Base-by-base conservation (phyloP, 805 yeast genomes). In the Metschnikowia noctiluminum region DNA sequence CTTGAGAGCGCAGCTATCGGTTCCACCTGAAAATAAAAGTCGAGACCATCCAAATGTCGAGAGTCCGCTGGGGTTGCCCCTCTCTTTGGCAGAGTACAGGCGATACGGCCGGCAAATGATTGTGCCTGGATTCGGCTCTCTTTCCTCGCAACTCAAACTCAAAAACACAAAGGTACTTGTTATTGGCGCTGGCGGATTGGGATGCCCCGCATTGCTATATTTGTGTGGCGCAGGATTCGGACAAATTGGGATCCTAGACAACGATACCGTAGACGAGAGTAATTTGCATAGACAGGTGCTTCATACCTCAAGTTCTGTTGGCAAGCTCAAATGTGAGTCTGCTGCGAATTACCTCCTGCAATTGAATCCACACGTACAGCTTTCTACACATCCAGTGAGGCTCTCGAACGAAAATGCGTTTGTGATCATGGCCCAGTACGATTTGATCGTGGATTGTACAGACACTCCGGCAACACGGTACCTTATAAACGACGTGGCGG, bases 121-220 rank as follows among this genome's bases (percentile, higher is more conserved):
- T 27, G 97, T 94, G 1, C 94, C 96, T 2, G 86, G 81, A 49
- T 73, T 90, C 43, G 89, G 90, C 9, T 63, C 74, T 1, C 51
- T 67, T 1, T 44, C 68, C 3, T 49, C 65, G 1, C 99, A 94
- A 63, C 44, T 77, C 7, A 70, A 67, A 38, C 65, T 94, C 41
- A 84, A 82, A 53, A 55, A 64, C 0, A 50, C 92, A 2, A 78
- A 72, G 44, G 79, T 91, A 0, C 65, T 92, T 27, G 91, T 94
- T 0, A 76, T 94, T 7, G 99, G 99, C 1, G 97, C 97, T 0
- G 99, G 99, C 10, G 99, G 99, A 0, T 73, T 94, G 7, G 98
- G 99, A 0, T 85, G 95, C 56, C 97, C 99, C 0, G 95, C 95
- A 0, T 65, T 92, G 42, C 74, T 87, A 38, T 94, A 94, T 61